Percentiles rank a stretch among this genome's conserved stretches.
phyloP scores from a whole-genome alignment of 306 rosid species.

The Casuarina equisetifolia region DNA sequence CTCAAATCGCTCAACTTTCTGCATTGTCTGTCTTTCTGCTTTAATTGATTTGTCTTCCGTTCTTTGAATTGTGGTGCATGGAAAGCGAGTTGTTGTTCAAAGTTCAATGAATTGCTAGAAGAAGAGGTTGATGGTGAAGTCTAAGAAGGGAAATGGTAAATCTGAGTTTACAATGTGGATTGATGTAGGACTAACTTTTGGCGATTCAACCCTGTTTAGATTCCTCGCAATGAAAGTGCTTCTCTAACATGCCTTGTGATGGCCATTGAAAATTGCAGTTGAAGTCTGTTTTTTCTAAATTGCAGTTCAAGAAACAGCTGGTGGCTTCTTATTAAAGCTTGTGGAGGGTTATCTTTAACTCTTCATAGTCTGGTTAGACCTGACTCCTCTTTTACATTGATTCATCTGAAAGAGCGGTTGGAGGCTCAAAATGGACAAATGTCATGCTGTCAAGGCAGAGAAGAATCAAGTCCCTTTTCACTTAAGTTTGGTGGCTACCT shows the following conservation, averaged over 20 bases:
- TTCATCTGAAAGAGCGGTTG: not conserved
- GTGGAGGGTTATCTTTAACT: not conserved
- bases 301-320: not conserved
- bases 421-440: too few relatives aligned
- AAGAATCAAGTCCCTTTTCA: too few relatives aligned
- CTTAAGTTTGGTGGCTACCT: not conserved
- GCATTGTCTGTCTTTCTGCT: too few relatives aligned
- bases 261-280: not conserved
- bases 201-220: not conserved
- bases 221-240: not conserved
- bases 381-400: not conserved
- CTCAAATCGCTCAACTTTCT: too few relatives aligned
- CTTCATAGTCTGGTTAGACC: too few relatives aligned
- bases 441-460: too few relatives aligned
- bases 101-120: not conserved
- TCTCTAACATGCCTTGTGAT: not conserved
- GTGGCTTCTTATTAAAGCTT: not conserved
- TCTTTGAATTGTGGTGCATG: not conserved
- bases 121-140: not conserved
- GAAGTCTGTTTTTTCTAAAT: not conserved
- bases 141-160: not conserved
- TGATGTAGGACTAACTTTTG: not conserved
- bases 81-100: not conserved
- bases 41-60: not conserved
- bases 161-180: not conserved